Conservation (phyloP, 805 yeast genomes). For the Starmerella bombi region DNA sequence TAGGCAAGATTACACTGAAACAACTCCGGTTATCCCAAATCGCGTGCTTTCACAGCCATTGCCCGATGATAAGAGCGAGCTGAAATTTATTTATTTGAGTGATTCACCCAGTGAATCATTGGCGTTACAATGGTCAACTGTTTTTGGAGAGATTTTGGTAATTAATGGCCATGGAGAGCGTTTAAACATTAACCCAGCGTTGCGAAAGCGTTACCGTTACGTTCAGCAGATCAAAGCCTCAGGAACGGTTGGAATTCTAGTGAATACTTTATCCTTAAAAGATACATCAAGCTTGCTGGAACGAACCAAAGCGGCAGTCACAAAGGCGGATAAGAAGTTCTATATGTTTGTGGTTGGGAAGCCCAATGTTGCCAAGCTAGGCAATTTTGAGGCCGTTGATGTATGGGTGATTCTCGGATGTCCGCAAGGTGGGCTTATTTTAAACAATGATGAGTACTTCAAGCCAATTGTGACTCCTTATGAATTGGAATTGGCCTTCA, state of each 20-base stretch:
- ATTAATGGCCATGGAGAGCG: slow-evolving; percentile 6
- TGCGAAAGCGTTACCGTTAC: slow-evolving; percentile 69
- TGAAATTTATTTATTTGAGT: slow-evolving; percentile 11
- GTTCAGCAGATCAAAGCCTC: slow-evolving; percentile 87
- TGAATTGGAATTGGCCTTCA: slow-evolving; percentile 70
- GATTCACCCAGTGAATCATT: slow-evolving; percentile 68
- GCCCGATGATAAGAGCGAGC: background rate
- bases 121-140: slow-evolving; percentile 58
- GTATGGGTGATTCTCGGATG: slow-evolving; percentile 93
- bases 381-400: slow-evolving; percentile 89
- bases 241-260: slow-evolving; percentile 79
- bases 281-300: slow-evolving; percentile 60
- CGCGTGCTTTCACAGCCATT: slow-evolving; percentile 7
- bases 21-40: slow-evolving; percentile 11
- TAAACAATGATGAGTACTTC: slow-evolving; percentile 65
- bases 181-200: slow-evolving; percentile 44
- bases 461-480: slow-evolving; percentile 91
- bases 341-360: slow-evolving; percentile 94
- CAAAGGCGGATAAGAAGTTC: slow-evolving; percentile 73
- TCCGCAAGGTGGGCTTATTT: slow-evolving; percentile 79
- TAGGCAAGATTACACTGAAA: background rate
- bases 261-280: slow-evolving; percentile 73
- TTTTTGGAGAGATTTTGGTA: slow-evolving; percentile 31
- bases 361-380: slow-evolving; percentile 93
- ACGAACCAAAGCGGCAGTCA: slow-evolving; percentile 46